Evolutionary conservation across 2,329 filamentous ascomycete genomes (phyloP).

Genomic region (Fusarium lateritium): DNA sequence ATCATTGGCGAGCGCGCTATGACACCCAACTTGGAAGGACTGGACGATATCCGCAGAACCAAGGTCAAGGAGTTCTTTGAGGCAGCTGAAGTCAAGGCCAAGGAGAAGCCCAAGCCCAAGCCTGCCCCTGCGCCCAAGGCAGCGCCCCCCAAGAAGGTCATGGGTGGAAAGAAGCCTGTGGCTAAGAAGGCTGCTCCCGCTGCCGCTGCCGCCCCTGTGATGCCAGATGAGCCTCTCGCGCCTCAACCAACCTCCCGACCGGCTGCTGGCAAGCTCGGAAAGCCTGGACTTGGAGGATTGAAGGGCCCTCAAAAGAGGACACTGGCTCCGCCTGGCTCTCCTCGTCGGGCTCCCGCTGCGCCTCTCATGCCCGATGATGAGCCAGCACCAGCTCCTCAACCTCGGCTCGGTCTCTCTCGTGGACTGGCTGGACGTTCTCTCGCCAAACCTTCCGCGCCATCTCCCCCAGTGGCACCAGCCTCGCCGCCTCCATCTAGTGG

Average conservation of each 20-base stretch:
- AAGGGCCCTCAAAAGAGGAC: conserved; percentile 73
- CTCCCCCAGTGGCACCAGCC: conserved; percentile 64
- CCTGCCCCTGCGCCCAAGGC: conserved; percentile 69
- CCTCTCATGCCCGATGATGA: conserved; percentile 71
- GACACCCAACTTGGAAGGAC: conserved; percentile 89
- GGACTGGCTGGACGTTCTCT: conserved; percentile 90
- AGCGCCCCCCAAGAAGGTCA: conserved; percentile 64
- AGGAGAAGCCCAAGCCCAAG: conserved; percentile 84
- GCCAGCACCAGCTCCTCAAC: conserved; percentile 70
- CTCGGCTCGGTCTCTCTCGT: conserved; percentile 77
- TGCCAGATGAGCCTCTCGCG: conserved; percentile 66
- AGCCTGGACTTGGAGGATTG: conserved; percentile 68
- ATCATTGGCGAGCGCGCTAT: conserved; percentile 97
- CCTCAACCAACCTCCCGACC: conserved; percentile 71
- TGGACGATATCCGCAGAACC: conserved; percentile 95
- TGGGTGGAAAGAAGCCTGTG: conserved; percentile 59
- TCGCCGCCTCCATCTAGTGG: conserved; percentile 75
- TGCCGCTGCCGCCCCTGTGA: conserved; percentile 56
- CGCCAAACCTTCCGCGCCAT: conserved; percentile 76
- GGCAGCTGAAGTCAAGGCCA: conserved; percentile 65
- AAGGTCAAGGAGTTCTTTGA: conserved; percentile 96
- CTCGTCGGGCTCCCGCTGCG: conserved; percentile 64
- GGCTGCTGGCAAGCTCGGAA: conserved; percentile 66
- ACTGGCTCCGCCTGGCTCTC: conserved; percentile 69
- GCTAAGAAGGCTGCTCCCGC: conserved; percentile 61